Evolutionary conservation across 2,329 filamentous ascomycete genomes (phyloP).

Genomic region (Cryphonectria parasitica): DNA sequence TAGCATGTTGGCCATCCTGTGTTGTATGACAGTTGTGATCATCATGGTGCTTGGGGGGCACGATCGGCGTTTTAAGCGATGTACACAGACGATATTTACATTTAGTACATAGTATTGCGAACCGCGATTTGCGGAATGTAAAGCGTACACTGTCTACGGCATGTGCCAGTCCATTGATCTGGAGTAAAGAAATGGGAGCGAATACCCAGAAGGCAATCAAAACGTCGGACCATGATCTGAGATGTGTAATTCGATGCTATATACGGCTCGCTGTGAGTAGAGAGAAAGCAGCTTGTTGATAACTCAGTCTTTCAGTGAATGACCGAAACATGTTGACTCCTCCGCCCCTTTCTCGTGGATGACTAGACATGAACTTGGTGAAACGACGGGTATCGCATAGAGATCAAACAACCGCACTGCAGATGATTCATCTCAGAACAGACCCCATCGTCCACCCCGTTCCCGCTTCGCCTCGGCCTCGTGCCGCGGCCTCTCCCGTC

Average conservation of each 20-base stretch:
- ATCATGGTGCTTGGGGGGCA: not conserved
- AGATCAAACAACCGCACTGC: not conserved
- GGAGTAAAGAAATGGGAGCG: not conserved
- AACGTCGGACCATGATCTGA: not conserved
- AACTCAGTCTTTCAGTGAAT: not conserved
- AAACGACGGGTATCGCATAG: slow-evolving; percentile 21
- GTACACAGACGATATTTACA: not conserved
- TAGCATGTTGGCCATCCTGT: slow-evolving; percentile 5
- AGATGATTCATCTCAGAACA: slow-evolving; percentile 16
- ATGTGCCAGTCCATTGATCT: not conserved
- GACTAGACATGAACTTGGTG: slow-evolving; percentile 9
- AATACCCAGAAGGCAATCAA: not conserved
- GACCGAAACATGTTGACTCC: slow-evolving; percentile 9
- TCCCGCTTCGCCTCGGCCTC: slow-evolving; percentile 38
- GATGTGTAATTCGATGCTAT: slow-evolving; percentile 7
- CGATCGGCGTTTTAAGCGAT: not conserved
- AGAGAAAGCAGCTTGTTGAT: slow-evolving; percentile 7
- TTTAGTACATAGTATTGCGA: not conserved
- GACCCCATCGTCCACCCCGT: slow-evolving; percentile 27
- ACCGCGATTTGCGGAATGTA: not conserved
- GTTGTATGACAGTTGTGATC: not conserved
- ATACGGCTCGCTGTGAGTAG: slow-evolving; percentile 11
- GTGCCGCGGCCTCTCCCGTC: slow-evolving; percentile 63
- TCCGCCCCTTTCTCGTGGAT: not conserved
- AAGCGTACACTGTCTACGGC: not conserved